Evolutionary conservation across 2,329 filamentous ascomycete species (phyloP).

Genomic region (Penicillium sp.): DNA sequence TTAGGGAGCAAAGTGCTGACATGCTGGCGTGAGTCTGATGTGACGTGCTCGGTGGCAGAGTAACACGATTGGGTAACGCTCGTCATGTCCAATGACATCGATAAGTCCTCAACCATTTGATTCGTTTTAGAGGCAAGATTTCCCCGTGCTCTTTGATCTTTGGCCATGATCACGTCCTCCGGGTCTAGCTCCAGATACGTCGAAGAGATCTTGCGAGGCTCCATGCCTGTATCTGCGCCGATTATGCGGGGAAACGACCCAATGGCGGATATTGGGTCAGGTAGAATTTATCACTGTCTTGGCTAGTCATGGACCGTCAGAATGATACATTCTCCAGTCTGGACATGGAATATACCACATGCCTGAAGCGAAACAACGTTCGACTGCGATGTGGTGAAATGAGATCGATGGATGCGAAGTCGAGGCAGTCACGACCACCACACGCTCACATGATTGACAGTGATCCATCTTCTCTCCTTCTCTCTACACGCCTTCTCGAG

Average conservation of each 20-base stretch:
- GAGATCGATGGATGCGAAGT: conserved; percentile 1
- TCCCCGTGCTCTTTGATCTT: conserved; percentile 3
- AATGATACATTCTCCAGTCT: no score
- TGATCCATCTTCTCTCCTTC: no score
- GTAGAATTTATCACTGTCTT: no score
- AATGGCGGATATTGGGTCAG: no score
- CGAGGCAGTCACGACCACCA: not conserved
- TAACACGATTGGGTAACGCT: not conserved
- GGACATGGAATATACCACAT: no score
- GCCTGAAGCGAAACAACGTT: no score
- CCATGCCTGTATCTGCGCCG: not conserved
- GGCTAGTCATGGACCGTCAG: no score
- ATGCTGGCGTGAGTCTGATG: conserved; percentile 1
- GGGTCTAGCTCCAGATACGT: conserved; percentile 7
- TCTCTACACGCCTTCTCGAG: no score
- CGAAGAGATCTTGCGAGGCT: conserved; percentile 3
- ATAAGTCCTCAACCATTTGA: no score
- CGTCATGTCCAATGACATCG: no score
- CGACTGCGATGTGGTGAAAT: no score
- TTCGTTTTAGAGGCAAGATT: no score
- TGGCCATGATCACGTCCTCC: conserved; percentile 4
- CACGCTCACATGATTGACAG: conserved; percentile 14
- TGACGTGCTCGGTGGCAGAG: conserved; percentile 11
- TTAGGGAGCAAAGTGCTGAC: not conserved
- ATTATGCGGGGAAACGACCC: not conserved